Base-by-base conservation (phyloP, 306 rosid genomes). In the Cyclanthera cordifolia region DNA sequence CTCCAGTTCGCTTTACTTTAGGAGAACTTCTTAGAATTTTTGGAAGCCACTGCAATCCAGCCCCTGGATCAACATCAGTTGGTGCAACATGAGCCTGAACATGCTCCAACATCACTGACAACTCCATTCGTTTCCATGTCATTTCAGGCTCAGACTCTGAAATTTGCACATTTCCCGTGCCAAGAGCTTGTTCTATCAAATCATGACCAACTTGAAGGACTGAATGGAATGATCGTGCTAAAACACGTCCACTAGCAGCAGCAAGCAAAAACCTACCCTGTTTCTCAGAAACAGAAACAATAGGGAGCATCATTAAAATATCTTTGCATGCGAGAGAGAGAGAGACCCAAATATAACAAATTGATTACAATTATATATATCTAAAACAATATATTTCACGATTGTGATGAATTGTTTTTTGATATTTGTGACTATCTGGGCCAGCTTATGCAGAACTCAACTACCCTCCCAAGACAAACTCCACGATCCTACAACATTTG, bases 81-180 rank as follows among this genome's bases (percentile, higher is more conserved):
- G 99, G 99, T 16, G 99, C 99, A 72, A 94, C 99, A 86, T 94
- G 99, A 78, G 99, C 99, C 79, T 94, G 97, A 52, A 94, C 99
- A 34, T 90, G 87, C 85, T 90, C 95, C 83, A 94, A 79, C 99
- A 94, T 90, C 68, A 90, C 99, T 48, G 99, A 90, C 63, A 75
- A 84, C 76, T 94, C 99, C 95, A 58, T 88, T 70, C 82, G 85
- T 74, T 83, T 94, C 99, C 99, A 94, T 53, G 90, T 90, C 99
- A 94, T 86, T 85, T 90, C 90, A 37, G 99, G 97, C 77, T 85
- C 85, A 76, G 82, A 75, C 75, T 94, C 95, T 16, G 89, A 80
- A 72, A 86, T 79, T 69, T 72, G 84, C 58, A 83, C 78, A 71
- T 82, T 85, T 19, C 77, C 87, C 37, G 83, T 59, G 71, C 82